Percentiles rank a stretch among this genome's conserved stretches.
phyloP scores from a whole-genome alignment of 129 eudicot species.

The Chrysanthemum lavandulifolium region DNA sequence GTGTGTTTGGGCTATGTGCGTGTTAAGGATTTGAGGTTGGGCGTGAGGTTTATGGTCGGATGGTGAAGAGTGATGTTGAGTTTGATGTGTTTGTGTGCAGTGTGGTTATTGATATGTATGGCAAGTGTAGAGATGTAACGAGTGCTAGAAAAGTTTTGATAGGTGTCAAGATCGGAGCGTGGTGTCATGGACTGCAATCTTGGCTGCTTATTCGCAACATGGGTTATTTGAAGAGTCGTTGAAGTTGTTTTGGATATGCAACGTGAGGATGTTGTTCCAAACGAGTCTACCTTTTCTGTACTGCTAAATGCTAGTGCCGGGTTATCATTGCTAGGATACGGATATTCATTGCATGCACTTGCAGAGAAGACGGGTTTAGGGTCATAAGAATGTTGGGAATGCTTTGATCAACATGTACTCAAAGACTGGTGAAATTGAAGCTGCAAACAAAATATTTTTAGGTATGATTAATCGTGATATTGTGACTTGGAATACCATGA shows the following conservation, averaged over 20 bases:
- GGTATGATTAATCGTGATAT: slow-evolving; percentile 35
- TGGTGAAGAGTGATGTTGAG: slow-evolving; percentile 40
- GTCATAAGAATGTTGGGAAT: slow-evolving; percentile 40
- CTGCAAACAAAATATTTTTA: slow-evolving; percentile 36
- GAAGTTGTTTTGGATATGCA: slow-evolving; percentile 49
- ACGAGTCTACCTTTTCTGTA: slow-evolving; percentile 62
- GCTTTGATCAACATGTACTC: slow-evolving; percentile 55
- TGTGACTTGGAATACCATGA: slow-evolving; percentile 57
- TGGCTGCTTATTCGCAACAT: slow-evolving; percentile 58
- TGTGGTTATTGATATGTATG: slow-evolving; percentile 59
- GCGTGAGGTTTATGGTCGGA: slow-evolving; percentile 41
- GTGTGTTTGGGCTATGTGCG: slow-evolving; percentile 47
- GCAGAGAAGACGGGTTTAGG: slow-evolving; percentile 41
- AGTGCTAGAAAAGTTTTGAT: slow-evolving; percentile 41
- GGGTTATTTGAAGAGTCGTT: slow-evolving; percentile 55
- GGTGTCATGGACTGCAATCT: slow-evolving; percentile 61
- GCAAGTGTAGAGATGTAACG: slow-evolving; percentile 58
- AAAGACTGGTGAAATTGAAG: slow-evolving; percentile 43
- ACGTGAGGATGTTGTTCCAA: slow-evolving; percentile 37
- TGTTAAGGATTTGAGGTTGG: slow-evolving; percentile 42
- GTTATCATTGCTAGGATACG: slow-evolving; percentile 46
- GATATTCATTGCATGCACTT: slow-evolving; percentile 50
- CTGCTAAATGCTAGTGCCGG: slow-evolving; percentile 51
- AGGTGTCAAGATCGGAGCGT: slow-evolving; percentile 33
- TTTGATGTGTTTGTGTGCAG: slow-evolving; percentile 45